Conservation (phyloP, 345 rosid genomes). For the Mangifera indica region DNA sequence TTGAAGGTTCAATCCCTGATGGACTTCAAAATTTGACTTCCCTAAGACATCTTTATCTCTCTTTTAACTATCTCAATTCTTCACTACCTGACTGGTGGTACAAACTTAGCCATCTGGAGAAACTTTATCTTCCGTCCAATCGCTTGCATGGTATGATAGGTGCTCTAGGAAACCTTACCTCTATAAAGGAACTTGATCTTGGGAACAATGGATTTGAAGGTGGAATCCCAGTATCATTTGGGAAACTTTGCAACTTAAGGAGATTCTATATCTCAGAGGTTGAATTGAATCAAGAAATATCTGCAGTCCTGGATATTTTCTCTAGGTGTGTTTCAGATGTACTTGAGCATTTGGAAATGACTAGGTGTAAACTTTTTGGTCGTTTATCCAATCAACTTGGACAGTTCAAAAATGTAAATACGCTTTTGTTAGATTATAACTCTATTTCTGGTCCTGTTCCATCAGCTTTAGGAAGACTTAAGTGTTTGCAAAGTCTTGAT, state of each 20-base stretch:
- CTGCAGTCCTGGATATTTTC: not conserved
- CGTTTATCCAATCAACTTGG: not conserved
- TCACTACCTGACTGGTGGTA: not conserved
- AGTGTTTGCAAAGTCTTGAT: not conserved
- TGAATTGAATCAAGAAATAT: not conserved
- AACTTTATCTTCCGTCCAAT: not conserved
- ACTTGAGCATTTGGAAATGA: not conserved
- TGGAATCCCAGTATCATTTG: not conserved
- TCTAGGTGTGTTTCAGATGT: not conserved
- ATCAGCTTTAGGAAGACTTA: not conserved
- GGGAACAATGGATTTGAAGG: not conserved
- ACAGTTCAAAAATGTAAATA: not conserved
- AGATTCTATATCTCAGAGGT: not conserved
- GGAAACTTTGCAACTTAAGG: not conserved
- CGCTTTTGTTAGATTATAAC: not conserved
- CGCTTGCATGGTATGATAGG: no score
- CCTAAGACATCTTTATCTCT: not conserved
- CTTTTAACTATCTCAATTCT: not conserved
- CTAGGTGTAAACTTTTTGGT: not conserved
- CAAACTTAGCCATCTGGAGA: not conserved
- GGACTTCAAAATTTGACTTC: not conserved
- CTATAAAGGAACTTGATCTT: constrained; percentile 8
- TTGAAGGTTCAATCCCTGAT: not conserved
- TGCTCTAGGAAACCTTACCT: constrained; percentile 13
- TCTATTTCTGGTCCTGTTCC: not conserved